Conservation (phyloP, 768 basidiomycete genomes). For the Boletus sp. region DNA sequence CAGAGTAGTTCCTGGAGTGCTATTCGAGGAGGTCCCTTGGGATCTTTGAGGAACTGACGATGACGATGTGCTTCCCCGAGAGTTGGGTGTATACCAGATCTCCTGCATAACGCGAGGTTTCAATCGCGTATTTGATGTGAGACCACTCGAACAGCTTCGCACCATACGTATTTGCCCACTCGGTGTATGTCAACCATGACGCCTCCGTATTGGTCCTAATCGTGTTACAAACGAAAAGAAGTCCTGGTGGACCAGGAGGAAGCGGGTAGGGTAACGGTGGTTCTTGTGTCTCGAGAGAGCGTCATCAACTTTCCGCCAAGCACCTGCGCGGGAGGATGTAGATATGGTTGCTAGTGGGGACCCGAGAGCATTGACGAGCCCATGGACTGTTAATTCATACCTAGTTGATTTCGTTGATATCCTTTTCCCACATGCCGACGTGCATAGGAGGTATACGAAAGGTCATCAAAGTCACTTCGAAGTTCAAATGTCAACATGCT, state of each 20-base stretch:
- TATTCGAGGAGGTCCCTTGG: conserved; percentile 47
- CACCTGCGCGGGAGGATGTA: background rate
- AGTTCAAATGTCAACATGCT: background rate
- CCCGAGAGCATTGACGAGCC: too few relatives aligned
- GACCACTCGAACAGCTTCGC: background rate
- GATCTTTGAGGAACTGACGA: conserved; percentile 43
- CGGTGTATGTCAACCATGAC: conserved; percentile 37
- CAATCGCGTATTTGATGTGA: background rate
- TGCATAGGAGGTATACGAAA: background rate
- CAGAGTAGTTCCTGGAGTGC: conserved; percentile 47
- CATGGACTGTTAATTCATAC: too few relatives aligned
- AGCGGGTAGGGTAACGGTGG: background rate
- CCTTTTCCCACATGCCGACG: conserved; percentile 8
- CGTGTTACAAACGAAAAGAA: conserved; percentile 39
- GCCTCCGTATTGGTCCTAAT: conserved; percentile 31
- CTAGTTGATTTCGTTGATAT: too few relatives aligned
- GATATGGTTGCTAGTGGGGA: background rate
- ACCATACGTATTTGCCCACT: conserved; percentile 39
- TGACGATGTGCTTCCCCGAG: conserved; percentile 43
- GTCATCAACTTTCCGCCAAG: background rate
- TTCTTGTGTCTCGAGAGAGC: background rate
- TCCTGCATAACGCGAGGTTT: conserved; percentile 22
- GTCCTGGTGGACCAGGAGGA: conserved; percentile 38
- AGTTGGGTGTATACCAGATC: conserved; percentile 46
- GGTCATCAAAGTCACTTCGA: too few relatives aligned